Base-by-base conservation (phyloP, 2,329 filamentous ascomycete genomes). In the Sporothrix luriei region DNA sequence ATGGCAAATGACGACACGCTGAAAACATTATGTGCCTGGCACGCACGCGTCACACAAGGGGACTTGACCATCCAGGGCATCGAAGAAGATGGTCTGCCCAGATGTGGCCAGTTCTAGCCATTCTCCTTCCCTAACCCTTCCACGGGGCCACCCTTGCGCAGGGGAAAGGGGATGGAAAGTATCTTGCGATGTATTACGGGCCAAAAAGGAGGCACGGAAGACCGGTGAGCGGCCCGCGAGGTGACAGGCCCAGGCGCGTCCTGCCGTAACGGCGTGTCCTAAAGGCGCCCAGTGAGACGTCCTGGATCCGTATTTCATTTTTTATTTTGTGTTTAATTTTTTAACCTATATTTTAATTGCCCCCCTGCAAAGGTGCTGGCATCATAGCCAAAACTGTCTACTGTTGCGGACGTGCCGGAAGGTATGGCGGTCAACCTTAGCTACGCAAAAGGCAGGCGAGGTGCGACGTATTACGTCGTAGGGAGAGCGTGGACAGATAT, bases 81-180 rank as follows among this genome's bases (percentile, higher is more conserved):
- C 51, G 16, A 19, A 49, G 46, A 14, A 49, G 7, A 21, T 4
- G 10, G 3, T n/a, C 48, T 49, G 55, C 5, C 9, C 33, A 38
- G 33, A 4, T 43, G 13, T 21, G 21, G 10, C 38, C 38, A 43
- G 57, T 6, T 46, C 38, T 19, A 46, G 21, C 57, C 38, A 62
- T 26, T 62, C 57, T 43, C n/a, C n/a, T 26, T 62, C 14, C 13
- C 38, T 43, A 26, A 38, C n/a, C 57, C 21, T 26, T 62, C 11
- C 57, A 46, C 38, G 57, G 55, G 57, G 57, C 57, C 38, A 38
- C 38, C 57, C 57, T 62, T 62, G 21, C 57, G 57, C 57, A 46
- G 57, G 57, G 57, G 57, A 62, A 62, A 21, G 29, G 57, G 57
- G 38, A 24, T 26, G 38, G 24, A 4, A 46, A 26, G 13, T 38